Conservation (phyloP, 495 filamentous ascomycete genomes). For the Oleoguttula mirabilis region DNA sequence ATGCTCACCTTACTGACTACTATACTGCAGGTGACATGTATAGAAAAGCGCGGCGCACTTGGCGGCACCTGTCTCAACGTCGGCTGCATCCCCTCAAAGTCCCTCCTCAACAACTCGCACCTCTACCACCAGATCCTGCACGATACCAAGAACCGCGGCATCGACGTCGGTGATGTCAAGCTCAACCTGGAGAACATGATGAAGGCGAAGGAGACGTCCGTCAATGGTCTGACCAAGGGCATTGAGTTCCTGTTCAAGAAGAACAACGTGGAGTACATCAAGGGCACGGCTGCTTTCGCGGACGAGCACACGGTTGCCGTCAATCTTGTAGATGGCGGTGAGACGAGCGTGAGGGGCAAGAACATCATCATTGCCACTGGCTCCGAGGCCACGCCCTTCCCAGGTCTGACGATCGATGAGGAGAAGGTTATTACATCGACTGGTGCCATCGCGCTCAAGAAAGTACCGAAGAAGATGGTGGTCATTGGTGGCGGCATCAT, state of each 20-base stretch:
- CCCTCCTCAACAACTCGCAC: constrained; percentile 98
- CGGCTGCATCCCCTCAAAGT: constrained; percentile 98
- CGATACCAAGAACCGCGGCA: constrained; percentile 93
- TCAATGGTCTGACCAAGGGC: constrained; percentile 84
- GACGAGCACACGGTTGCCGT: constrained; percentile 89
- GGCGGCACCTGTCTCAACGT: constrained; percentile 98
- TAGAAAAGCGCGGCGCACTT: constrained; percentile 93
- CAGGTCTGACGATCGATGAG: constrained; percentile 90
- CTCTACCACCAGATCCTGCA: constrained; percentile 96
- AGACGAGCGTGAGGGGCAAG: constrained; percentile 73
- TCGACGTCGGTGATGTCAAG: constrained; percentile 91
- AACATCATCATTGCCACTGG: constrained; percentile 97
- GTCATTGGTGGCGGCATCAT: constrained; percentile 99
- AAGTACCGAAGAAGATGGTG: constrained; percentile 94
- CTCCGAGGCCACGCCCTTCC: constrained; percentile 88
- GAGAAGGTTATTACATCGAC: constrained; percentile 94
- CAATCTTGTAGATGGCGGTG: constrained; percentile 77
- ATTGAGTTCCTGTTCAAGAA: constrained; percentile 98
- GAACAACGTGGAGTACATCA: constrained; percentile 94
- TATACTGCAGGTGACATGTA: constrained; percentile 84
- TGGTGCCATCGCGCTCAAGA: constrained; percentile 73
- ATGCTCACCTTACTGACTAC: too few species aligned
- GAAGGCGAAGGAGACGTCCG: constrained; percentile 92
- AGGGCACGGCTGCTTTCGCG: constrained; percentile 75
- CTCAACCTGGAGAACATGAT: constrained; percentile 92